Conservation (phyloP, 177 flowering plant species). For the Vitis hybrid region DNA sequence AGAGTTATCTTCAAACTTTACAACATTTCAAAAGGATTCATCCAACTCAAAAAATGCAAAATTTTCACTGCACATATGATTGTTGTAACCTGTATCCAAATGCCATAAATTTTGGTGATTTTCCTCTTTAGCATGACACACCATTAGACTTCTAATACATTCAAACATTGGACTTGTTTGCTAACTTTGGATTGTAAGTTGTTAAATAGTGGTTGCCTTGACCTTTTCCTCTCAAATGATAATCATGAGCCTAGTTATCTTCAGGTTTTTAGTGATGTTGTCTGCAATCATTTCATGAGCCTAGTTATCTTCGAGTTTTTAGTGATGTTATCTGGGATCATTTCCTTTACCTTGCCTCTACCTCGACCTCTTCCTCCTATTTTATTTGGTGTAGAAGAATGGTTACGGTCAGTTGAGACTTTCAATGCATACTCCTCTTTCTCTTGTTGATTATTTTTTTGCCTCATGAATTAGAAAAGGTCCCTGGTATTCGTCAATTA, state of each 20-base stretch:
- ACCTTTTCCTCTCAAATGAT: not conserved
- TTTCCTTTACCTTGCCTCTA: not conserved
- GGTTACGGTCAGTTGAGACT: not conserved
- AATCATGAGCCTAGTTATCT: too few relatives aligned
- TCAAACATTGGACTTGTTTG: not conserved
- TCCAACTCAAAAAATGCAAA: not conserved
- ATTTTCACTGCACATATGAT: not conserved
- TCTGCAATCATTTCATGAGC: too few relatives aligned
- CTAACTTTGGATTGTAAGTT: not conserved
- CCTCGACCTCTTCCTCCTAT: not conserved
- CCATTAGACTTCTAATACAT: not conserved
- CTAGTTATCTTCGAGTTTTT: not conserved
- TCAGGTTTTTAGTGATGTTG: too few relatives aligned
- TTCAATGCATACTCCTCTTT: constrained; percentile 2
- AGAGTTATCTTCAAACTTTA: not conserved
- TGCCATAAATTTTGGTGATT: not conserved
- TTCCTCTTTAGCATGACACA: not conserved
- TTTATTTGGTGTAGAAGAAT: too few relatives aligned
- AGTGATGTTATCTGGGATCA: not conserved
- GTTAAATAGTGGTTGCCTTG: not conserved
- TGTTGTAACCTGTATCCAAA: not conserved
- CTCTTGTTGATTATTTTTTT: too few relatives aligned
- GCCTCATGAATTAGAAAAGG: not conserved
- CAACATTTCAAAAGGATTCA: not conserved
- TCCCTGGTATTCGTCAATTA: too few relatives aligned